These are phyloP conservation scores for Fusarium buharicum DNA, from an alignment of 2,329 filamentous ascomycete species.

Conservation along the genomic window DNA sequence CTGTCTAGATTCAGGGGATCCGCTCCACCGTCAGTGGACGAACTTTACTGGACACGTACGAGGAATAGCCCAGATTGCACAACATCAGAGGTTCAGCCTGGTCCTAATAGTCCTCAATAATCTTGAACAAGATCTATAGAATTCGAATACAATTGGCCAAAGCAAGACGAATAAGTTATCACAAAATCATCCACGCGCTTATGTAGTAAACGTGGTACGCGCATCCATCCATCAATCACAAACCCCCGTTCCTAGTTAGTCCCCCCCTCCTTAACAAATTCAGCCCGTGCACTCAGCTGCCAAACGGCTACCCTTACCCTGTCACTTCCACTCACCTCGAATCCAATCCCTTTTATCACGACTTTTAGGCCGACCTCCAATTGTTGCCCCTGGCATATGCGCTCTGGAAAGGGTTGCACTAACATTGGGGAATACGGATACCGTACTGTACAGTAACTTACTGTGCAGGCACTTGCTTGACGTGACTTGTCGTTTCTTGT, in stretches of 20 bases:
- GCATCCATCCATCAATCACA: background rate
- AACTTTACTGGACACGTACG: background rate
- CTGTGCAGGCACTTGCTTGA: background rate
- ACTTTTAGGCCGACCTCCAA: constrained; percentile 7
- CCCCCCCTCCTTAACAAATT: constrained; percentile 25
- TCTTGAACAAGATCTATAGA: no score
- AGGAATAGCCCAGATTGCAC: background rate
- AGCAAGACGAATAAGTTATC: no score
- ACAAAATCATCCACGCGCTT: no score
- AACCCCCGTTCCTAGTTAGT: background rate
- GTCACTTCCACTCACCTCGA: constrained; percentile 15
- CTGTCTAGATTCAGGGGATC: constrained; percentile 13
- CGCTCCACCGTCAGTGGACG: constrained; percentile 18
- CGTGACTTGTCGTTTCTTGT: background rate
- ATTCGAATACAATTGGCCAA: no score
- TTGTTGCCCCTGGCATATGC: constrained; percentile 14
- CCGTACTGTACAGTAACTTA: background rate
- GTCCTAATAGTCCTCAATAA: no score
- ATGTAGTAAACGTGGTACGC: background rate
- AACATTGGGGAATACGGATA: constrained; percentile 1
- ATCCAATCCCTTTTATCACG: constrained; percentile 26
- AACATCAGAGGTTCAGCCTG: no score
- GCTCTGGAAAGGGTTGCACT: constrained; percentile 1
- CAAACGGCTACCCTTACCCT: constrained; percentile 20
- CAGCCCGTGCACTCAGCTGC: constrained; percentile 30